Percentiles rank a stretch among this genome's conserved stretches.
Evolutionary conservation across 1,284 basidiomycete species (phyloP).

Genomic region (Inonotus hispidus): DNA sequence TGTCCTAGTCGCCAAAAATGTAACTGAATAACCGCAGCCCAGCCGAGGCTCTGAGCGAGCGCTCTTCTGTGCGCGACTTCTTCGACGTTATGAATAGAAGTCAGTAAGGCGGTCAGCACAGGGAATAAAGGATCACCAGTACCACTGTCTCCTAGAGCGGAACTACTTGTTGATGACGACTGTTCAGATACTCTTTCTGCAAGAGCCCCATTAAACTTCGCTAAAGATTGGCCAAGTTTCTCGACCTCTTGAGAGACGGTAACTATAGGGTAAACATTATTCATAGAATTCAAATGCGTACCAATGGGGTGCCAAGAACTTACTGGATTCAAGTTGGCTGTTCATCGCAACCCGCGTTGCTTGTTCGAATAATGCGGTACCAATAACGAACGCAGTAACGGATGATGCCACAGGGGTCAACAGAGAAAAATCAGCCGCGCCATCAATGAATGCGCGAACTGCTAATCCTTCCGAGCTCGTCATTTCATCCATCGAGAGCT

Average conservation of each 20-base stretch:
- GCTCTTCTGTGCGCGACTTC: neutral
- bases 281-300: neutral
- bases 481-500: constrained; percentile 2
- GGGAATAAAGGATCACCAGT: neutral
- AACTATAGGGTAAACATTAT: neutral
- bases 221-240: neutral
- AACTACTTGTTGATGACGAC: neutral
- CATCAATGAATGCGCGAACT: neutral
- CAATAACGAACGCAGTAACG: constrained; percentile 2
- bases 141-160: neutral
- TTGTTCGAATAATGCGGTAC: constrained; percentile 12
- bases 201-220: neutral
- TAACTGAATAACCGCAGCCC: constrained; percentile 10
- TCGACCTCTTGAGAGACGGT: neutral
- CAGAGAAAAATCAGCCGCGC: constrained; percentile 2
- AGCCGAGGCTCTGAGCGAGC: constrained; percentile 6
- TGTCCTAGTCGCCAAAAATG: neutral
- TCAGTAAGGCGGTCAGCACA: neutral
- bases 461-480: neutral
- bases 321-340: neutral
- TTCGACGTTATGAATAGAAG: neutral
- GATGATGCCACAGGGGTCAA: neutral
- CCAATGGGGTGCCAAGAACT: no score
- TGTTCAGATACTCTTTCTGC: neutral
- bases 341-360: constrained; percentile 6